Evolutionary conservation across 1,139 yeast species (phyloP).

Genomic region (Blastobotrys capitulatus): DNA sequence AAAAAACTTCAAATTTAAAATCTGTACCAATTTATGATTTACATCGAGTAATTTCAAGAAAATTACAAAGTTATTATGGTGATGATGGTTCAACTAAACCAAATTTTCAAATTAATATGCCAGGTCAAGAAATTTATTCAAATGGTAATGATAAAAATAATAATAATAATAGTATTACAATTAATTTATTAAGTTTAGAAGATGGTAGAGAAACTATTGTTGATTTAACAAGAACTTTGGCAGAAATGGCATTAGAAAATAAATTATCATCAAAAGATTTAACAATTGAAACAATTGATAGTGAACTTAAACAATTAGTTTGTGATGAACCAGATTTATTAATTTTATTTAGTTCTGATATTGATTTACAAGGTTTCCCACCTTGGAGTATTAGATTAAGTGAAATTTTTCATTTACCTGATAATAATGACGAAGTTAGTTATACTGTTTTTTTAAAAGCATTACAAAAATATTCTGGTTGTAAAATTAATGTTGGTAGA

Average conservation of each 20-base stretch:
- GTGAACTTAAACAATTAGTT: constrained; percentile 67
- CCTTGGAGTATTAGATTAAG: constrained; percentile 96
- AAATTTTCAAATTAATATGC: constrained; percentile 14
- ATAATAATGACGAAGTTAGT: constrained; percentile 66
- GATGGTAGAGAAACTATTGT: constrained; percentile 92
- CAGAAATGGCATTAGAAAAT: constrained; percentile 58
- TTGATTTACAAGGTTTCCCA: constrained; percentile 91
- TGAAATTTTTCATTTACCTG: constrained; percentile 89
- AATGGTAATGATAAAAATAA: constrained; percentile 18
- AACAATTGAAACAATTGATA: constrained; percentile 67
- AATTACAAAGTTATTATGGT: constrained; percentile 71
- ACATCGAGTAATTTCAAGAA: constrained; percentile 52
- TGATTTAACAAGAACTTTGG: constrained; percentile 80
- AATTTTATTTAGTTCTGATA: constrained; percentile 73
- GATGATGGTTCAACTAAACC: constrained; percentile 24
- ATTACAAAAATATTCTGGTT: constrained; percentile 67
- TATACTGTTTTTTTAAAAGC: constrained; percentile 86
- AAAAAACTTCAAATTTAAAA: constrained; percentile 65
- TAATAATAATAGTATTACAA: constrained; percentile 20
- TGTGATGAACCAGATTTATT: constrained; percentile 90
- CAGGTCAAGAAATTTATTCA: constrained; percentile 18
- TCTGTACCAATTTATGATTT: constrained; percentile 44
- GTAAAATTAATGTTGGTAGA: constrained; percentile 85
- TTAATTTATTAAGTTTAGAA: constrained; percentile 60
- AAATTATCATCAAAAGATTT: constrained; percentile 65